These are phyloP conservation scores for Kurtzmaniella natalensis DNA, from an alignment of 1,139 yeast genomes.

Conservation along the genomic window DNA sequence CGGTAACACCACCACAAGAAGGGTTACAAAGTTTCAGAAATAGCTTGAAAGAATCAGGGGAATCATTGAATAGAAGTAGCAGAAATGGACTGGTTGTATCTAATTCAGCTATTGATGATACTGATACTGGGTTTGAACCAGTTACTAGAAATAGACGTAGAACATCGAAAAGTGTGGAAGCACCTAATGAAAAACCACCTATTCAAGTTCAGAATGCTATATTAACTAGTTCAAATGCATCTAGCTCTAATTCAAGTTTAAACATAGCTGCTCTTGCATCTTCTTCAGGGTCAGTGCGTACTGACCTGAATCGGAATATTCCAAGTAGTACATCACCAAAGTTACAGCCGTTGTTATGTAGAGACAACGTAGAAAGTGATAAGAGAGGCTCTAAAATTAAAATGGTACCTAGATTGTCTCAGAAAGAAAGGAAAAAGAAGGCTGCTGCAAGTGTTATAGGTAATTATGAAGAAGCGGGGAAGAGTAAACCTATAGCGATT, in stretches of 20 bases:
- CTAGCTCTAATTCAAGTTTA: background rate
- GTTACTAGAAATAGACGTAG: slow-evolving; percentile 22
- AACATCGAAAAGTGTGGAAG: slow-evolving; percentile 11
- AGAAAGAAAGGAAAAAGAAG: slow-evolving; percentile 46
- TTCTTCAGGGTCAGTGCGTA: slow-evolving; percentile 19
- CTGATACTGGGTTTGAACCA: slow-evolving; percentile 27
- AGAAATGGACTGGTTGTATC: background rate
- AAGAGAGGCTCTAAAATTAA: slow-evolving; percentile 23
- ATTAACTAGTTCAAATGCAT: too few relatives aligned
- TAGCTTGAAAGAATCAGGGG: background rate
- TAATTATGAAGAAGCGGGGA: background rate
- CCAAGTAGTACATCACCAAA: slow-evolving; percentile 11
- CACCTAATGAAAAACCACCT: background rate
- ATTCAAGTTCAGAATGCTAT: background rate
- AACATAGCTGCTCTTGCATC: too few relatives aligned
- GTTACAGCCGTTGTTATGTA: slow-evolving; percentile 10
- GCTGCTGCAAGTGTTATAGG: slow-evolving; percentile 7
- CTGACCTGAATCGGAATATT: slow-evolving; percentile 31
- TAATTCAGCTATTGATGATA: slow-evolving; percentile 21
- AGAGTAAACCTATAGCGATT: background rate
- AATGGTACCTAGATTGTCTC: slow-evolving; percentile 41
- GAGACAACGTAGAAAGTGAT: slow-evolving; percentile 6
- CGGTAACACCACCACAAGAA: background rate
- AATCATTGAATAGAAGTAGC: slow-evolving; percentile 6
- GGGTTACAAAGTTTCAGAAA: background rate